Conservation (phyloP, 2,329 filamentous ascomycete genomes). For the Fusarium sp. region DNA sequence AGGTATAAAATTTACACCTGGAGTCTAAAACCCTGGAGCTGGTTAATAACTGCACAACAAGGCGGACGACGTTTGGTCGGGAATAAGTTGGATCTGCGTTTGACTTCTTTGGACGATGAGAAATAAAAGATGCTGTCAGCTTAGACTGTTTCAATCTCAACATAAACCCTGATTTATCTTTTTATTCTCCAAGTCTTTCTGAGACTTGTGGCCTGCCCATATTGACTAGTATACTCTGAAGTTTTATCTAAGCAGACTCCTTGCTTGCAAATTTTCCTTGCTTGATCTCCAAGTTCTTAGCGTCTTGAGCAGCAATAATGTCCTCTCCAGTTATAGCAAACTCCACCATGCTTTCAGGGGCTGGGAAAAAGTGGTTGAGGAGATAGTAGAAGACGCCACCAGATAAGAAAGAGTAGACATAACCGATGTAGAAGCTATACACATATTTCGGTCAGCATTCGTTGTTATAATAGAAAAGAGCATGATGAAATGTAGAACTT, state of each 20-base stretch:
- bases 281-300: background rate
- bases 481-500: background rate
- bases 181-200: background rate
- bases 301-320: conserved; percentile 5
- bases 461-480: background rate
- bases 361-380: conserved; percentile 13
- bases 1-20: too few species aligned
- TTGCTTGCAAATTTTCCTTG: background rate
- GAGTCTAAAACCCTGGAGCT: too few species aligned
- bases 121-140: too few species aligned
- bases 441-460: background rate
- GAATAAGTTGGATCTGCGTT: too few species aligned
- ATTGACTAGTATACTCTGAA: background rate
- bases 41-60: too few species aligned
- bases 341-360: conserved; percentile 8
- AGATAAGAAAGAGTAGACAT: conserved; percentile 1
- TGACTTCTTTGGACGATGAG: too few species aligned
- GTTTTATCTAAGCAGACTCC: background rate
- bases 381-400: conserved; percentile 7
- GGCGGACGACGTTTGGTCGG: too few species aligned
- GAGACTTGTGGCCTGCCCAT: background rate
- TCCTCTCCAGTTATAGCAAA: conserved; percentile 13
- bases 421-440: conserved; percentile 1
- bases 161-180: background rate
- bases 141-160: too few species aligned